Evolutionary conservation across 75 land plant genomes (phyloP), one percentile per base, ranked within the genome.

Genomic region (Selaginella tamariscina): DNA sequence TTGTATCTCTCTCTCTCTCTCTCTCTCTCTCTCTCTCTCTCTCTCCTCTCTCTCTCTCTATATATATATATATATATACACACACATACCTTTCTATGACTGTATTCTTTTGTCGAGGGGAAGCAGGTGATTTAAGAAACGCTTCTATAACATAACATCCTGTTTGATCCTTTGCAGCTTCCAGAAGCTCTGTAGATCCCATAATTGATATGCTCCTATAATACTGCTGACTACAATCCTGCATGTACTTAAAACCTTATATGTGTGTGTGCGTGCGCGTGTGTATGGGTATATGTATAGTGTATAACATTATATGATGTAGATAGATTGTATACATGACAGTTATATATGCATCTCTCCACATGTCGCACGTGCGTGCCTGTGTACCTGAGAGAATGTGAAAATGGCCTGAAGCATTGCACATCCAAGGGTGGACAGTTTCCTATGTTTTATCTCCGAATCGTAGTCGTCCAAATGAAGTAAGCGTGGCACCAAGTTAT

Each of bases 351-450:
- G n/a, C n/a, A n/a, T n/a, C n/a, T n/a, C n/a, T n/a, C n/a, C n/a
- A n/a, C n/a, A n/a, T n/a, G n/a, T n/a, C n/a, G n/a, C n/a, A n/a
- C n/a, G n/a, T n/a, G n/a, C n/a, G n/a, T n/a, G n/a, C n/a, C n/a
- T 49, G 20, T 59, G 8, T 84, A 89, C 98, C 77, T 70, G 80
- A 39, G 82, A 86, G 66, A 67, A 87, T 32, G 33, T 78, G 72
- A 89, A 94, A 60, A 87, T 49, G 28, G 69, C 79, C 69, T 94
- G 99, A 57, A 94, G 70, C 80, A 94, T 90, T 66, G 86, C 56
- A 60, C 86, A 94, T 55, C 99, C 99, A 68, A 94, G 71, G 33
- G 82, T 68, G 32, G 93, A 92, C 80, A 94, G 83, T 70, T 79
- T 88, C 1, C 54, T 67, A 60, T 76, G 73, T 73, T 72, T 75